These are phyloP conservation scores for Penicillium atrosanguineum DNA, from an alignment of 495 filamentous ascomycete species.

Conservation along the genomic window DNA sequence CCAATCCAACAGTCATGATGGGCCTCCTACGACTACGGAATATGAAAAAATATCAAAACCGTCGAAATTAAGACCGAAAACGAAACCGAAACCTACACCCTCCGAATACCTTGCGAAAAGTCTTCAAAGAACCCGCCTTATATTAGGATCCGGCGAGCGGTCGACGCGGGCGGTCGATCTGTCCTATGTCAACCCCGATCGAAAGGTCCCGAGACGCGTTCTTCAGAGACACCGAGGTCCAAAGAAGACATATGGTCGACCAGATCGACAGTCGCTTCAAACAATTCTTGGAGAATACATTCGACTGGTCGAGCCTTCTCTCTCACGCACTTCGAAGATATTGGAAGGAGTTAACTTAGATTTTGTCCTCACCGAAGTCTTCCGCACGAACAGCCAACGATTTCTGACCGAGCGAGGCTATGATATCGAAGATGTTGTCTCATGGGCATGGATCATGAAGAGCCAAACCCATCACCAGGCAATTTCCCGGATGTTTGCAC, in stretches of 20 bases:
- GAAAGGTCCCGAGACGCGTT: neutral
- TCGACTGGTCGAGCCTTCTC: slow-evolving; percentile 32
- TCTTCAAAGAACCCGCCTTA: slow-evolving; percentile 27
- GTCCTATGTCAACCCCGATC: neutral
- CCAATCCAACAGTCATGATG: neutral
- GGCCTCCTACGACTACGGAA: neutral
- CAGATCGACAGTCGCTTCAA: slow-evolving; percentile 29
- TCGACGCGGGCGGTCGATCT: neutral
- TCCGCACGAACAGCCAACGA: slow-evolving; percentile 23
- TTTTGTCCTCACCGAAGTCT: slow-evolving; percentile 32
- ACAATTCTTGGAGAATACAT: slow-evolving; percentile 41
- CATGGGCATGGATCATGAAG: slow-evolving; percentile 59
- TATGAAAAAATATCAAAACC: neutral
- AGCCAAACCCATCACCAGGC: slow-evolving; percentile 39
- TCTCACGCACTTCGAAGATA: slow-evolving; percentile 13
- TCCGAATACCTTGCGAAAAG: slow-evolving; percentile 35
- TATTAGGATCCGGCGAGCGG: slow-evolving; percentile 11
- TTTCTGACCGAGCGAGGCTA: slow-evolving; percentile 43
- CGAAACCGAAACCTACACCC: slow-evolving; percentile 22
- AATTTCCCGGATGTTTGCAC: slow-evolving; percentile 36
- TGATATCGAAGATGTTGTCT: slow-evolving; percentile 47
- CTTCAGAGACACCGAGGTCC: neutral
- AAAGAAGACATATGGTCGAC: slow-evolving; percentile 11
- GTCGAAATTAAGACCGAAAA: neutral
- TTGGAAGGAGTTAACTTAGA: slow-evolving; percentile 14